Base-by-base conservation (phyloP, 208 protist species). In the Trypanosoma mega region DNA sequence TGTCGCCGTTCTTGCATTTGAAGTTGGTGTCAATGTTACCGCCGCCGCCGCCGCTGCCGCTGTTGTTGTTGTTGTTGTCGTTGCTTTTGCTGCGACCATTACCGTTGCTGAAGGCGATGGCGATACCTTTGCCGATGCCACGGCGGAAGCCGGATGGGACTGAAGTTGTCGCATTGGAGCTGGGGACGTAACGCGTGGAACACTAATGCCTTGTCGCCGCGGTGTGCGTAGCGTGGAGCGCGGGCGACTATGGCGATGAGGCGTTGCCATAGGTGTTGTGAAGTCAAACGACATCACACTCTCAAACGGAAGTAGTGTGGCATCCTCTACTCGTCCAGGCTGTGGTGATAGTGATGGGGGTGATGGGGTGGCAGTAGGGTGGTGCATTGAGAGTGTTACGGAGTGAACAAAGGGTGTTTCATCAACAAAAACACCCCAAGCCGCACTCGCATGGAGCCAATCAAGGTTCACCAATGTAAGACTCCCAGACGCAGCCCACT, bases 351-450 rank as follows among this genome's bases (percentile, higher is more conserved):
- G 58, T 12, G 47, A 36, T 31, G 31, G 1, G 5, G 48, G 45
- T 3, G 56, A 46, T 30, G 56, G 50, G 26, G 20, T 23, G 21
- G 56, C 20, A 18, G 56, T 46, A n/a, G n/a, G n/a, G n/a, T n/a
- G n/a, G n/a, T n/a, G n/a, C n/a, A n/a, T n/a, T n/a, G n/a, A n/a
- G n/a, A n/a, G n/a, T n/a, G n/a, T n/a, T n/a, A n/a, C n/a, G n/a
- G n/a, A n/a, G n/a, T n/a, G n/a, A n/a, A n/a, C n/a, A n/a, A 37
- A 70, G 20, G 54, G 47, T 12, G 30, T 47, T 36, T 92, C 85
- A 43, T 87, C 80, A 0, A 92, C 59, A 59, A 92, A 92, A 1
- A 72, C 53, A 27, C 85, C 85, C 79, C 82, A 92, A 30, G 64
- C 52, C 12, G 77, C 61, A 48, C 79, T 84, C 3, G 54, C 65